Percentiles rank a stretch among this genome's conserved stretches.
Conservation (phyloP, 306 rosid genomes). For the Prunus campanulata region DNA sequence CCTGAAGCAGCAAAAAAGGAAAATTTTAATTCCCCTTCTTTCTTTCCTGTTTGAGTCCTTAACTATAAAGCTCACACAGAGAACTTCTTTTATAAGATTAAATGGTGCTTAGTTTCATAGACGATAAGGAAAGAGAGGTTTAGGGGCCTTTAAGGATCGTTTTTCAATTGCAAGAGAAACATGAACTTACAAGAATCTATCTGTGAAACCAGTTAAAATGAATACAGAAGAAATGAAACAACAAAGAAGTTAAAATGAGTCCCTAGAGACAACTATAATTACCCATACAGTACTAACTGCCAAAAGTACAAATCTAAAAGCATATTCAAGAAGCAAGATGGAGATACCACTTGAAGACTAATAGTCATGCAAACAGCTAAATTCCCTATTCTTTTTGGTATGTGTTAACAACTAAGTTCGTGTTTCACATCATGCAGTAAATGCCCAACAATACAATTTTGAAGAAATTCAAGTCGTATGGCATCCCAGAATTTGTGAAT, state of each 20-base stretch:
- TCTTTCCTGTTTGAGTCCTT: constrained; percentile 10
- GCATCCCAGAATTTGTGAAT: background rate
- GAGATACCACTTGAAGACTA: background rate
- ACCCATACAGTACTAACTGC: background rate
- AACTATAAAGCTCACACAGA: background rate
- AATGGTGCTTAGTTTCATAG: background rate
- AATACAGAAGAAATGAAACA: background rate
- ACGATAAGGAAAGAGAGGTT: background rate
- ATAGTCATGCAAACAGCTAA: background rate
- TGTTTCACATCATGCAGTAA: background rate
- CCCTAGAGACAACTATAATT: background rate
- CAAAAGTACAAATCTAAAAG: background rate
- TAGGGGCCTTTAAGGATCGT: background rate
- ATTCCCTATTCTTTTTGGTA: background rate
- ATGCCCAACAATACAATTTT: background rate
- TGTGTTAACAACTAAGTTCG: background rate
- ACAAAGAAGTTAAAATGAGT: background rate
- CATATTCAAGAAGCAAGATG: background rate
- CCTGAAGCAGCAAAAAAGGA: constrained; percentile 44
- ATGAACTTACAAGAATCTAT: background rate
- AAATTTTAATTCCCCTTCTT: constrained; percentile 11
- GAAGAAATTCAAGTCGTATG: background rate
- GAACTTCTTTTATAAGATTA: background rate
- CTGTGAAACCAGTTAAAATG: background rate
- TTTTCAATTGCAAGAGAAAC: background rate